Evolutionary conservation across 345 rosid genomes (phyloP).

Genomic region (Moricandia moricandioides): DNA sequence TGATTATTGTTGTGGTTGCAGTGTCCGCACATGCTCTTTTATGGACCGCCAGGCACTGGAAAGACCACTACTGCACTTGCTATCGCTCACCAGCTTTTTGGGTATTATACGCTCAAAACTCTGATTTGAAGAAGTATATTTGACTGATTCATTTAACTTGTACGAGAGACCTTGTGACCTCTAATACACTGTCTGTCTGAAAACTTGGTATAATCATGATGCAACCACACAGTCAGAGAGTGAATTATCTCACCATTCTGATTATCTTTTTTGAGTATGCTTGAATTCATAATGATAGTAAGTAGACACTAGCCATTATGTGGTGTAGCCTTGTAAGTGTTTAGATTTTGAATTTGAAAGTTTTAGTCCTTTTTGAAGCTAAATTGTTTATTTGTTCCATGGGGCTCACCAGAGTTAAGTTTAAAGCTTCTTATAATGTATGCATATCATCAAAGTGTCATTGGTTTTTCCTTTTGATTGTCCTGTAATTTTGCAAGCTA

Average conservation of each 20-base stretch:
- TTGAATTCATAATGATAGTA: neutral
- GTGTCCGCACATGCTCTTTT: constrained; percentile 98
- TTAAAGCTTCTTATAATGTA: neutral
- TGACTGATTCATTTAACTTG: constrained; percentile 2
- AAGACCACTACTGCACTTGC: constrained; percentile 97
- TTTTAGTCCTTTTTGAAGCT: neutral
- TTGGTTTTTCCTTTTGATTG: constrained; percentile 6
- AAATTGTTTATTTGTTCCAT: neutral
- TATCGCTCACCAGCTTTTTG: constrained; percentile 86
- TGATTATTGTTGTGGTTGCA: constrained; percentile 11
- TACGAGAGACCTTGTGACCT: neutral
- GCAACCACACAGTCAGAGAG: neutral
- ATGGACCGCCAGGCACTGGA: constrained; percentile 94
- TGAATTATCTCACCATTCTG: neutral
- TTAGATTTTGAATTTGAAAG: neutral
- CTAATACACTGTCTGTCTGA: neutral
- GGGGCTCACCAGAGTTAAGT: neutral
- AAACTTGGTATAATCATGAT: neutral
- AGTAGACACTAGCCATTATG: neutral
- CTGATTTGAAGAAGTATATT: neutral
- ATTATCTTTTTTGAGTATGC: neutral
- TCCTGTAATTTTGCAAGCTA: neutral
- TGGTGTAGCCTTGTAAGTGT: neutral
- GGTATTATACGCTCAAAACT: constrained; percentile 42
- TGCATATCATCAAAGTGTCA: neutral